Percentiles rank a stretch among this genome's conserved stretches.
Conservation (phyloP, 1,139 yeast species). For the Kodamaea suecica region DNA sequence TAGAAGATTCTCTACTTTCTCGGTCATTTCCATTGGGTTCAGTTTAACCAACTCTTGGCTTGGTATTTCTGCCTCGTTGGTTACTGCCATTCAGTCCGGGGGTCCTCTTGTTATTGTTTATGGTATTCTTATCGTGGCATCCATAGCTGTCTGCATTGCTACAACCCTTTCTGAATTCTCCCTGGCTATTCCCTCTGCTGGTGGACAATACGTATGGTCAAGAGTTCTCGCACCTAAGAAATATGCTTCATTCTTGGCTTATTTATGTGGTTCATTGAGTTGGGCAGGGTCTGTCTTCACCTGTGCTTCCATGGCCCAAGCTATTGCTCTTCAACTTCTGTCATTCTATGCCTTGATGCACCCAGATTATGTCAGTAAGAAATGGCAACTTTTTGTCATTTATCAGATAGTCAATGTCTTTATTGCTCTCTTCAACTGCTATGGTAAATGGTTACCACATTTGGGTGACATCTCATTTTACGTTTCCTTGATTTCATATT, state of each 20-base stretch:
- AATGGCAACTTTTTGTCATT: slow-evolving; percentile 60
- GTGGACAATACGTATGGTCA: slow-evolving; percentile 69
- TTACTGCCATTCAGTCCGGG: slow-evolving; percentile 62
- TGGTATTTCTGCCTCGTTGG: slow-evolving; percentile 62
- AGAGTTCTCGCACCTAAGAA: slow-evolving; percentile 51
- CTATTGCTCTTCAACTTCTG: slow-evolving; percentile 50
- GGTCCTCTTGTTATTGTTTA: slow-evolving; percentile 68
- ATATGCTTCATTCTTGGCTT: slow-evolving; percentile 50
- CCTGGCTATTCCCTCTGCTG: slow-evolving; percentile 61
- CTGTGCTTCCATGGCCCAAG: slow-evolving; percentile 56
- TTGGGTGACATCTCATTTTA: slow-evolving; percentile 54
- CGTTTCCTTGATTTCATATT: slow-evolving; percentile 51
- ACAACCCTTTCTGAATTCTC: slow-evolving; percentile 52
- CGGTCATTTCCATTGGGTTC: slow-evolving; percentile 61
- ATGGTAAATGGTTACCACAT: slow-evolving; percentile 54
- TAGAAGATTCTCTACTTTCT: slow-evolving; percentile 43
- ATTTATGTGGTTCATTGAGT: slow-evolving; percentile 55
- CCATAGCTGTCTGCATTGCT: slow-evolving; percentile 49
- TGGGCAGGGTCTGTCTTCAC: slow-evolving; percentile 62
- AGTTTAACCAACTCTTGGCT: slow-evolving; percentile 72
- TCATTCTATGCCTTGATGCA: slow-evolving; percentile 53
- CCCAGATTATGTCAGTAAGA: slow-evolving; percentile 40
- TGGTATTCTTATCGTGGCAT: slow-evolving; percentile 63
- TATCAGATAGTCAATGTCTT: slow-evolving; percentile 42
- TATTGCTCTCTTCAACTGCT: slow-evolving; percentile 52